phyloP scores from a whole-genome alignment of 2,329 filamentous ascomycete species.

The Nemania sp. region DNA sequence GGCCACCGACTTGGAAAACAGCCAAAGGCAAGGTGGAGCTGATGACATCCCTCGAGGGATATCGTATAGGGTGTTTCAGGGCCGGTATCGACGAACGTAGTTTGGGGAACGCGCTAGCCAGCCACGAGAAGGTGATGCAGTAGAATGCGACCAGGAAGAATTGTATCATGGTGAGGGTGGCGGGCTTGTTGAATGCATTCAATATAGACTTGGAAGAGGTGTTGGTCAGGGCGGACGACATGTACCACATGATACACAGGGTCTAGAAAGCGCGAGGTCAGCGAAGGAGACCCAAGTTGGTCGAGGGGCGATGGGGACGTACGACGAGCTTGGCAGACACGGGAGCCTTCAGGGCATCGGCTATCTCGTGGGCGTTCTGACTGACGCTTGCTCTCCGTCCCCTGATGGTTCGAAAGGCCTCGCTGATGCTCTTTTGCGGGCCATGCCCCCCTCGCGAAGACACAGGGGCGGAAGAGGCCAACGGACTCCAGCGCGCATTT shows the following conservation, averaged over 20 bases:
- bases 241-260: slow-evolving; percentile 90
- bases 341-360: slow-evolving; percentile 86
- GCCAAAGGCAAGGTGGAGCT: slow-evolving; percentile 88
- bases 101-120: slow-evolving; percentile 72
- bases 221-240: slow-evolving; percentile 93
- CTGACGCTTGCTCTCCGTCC: slow-evolving; percentile 82
- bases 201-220: slow-evolving; percentile 97
- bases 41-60: slow-evolving; percentile 80
- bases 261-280: slow-evolving; percentile 56
- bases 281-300: slow-evolving; percentile 27
- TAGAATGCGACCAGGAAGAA: slow-evolving; percentile 91
- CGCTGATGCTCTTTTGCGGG: slow-evolving; percentile 83
- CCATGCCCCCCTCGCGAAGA: slow-evolving; percentile 34
- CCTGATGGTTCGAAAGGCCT: slow-evolving; percentile 84
- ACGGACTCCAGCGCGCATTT: slow-evolving; percentile 38
- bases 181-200: slow-evolving; percentile 86
- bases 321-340: slow-evolving; percentile 88
- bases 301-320: slow-evolving; percentile 44
- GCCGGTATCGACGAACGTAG: slow-evolving; percentile 75
- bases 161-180: slow-evolving; percentile 89
- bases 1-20: slow-evolving; percentile 89
- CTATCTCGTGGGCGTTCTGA: slow-evolving; percentile 92
- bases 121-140: slow-evolving; percentile 78
- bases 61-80: slow-evolving; percentile 80
- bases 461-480: slow-evolving; percentile 35